Conservation (phyloP, 2,329 filamentous ascomycete genomes). For the Cercospora zeae-maydis region DNA sequence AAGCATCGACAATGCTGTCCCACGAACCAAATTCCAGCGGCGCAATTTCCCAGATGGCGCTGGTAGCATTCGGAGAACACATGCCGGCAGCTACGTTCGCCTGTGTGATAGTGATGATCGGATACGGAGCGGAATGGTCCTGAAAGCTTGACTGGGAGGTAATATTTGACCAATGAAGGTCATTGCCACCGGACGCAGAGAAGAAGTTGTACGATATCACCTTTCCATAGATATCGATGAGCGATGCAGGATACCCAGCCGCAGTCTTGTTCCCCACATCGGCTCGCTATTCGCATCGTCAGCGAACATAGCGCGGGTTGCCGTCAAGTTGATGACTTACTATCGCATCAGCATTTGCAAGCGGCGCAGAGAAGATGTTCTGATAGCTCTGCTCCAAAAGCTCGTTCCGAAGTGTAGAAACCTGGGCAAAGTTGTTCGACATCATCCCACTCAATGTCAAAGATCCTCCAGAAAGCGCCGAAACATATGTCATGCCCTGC, state of each 20-base stretch:
- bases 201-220: conserved; percentile 15
- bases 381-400: conserved; percentile 17
- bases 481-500: conserved; percentile 18
- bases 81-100: conserved; percentile 9
- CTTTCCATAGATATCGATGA: conserved; percentile 16
- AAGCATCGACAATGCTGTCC: conserved; percentile 14
- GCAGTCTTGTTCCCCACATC: conserved; percentile 15
- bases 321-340: neutral
- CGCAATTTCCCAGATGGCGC: conserved; percentile 18
- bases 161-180: conserved; percentile 8
- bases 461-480: conserved; percentile 18
- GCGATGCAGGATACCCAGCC: conserved; percentile 14
- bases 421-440: conserved; percentile 17
- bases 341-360: conserved; percentile 2
- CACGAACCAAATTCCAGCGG: conserved; percentile 18
- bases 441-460: conserved; percentile 18
- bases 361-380: conserved; percentile 9
- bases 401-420: conserved; percentile 11
- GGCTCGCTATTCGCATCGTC: conserved; percentile 1
- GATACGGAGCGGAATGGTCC: conserved; percentile 13
- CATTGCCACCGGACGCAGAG: conserved; percentile 2
- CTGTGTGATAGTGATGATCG: conserved; percentile 19
- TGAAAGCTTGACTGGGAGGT: conserved; percentile 12
- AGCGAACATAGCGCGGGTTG: neutral
- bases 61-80: conserved; percentile 6